A percentile compares a stretch with the other conserved stretches of the same genome.
These are phyloP conservation scores for Acanthamoeba healyi DNA, from an alignment of 208 protist species.

Conservation along the genomic window DNA sequence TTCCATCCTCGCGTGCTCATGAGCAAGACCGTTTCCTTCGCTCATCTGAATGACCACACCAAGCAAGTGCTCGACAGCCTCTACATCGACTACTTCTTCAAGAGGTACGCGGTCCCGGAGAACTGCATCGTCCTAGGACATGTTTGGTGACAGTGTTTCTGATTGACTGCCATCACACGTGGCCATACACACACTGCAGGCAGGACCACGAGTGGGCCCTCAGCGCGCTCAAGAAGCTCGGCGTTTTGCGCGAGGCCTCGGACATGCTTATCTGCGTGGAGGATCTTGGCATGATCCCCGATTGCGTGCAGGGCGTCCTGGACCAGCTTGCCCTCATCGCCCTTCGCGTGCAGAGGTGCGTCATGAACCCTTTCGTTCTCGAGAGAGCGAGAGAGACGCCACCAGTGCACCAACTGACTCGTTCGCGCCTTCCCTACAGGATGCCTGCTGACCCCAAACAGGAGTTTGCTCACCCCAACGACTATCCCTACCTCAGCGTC, in stretches of 20 bases:
- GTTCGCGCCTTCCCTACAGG: constrained; percentile 14
- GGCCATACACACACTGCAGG: too few relatives aligned
- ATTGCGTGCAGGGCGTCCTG: constrained; percentile 86
- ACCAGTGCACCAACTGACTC: too few relatives aligned
- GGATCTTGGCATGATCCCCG: constrained; percentile 90
- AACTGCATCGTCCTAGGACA: background rate
- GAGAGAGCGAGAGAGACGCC: too few relatives aligned
- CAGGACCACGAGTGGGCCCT: constrained; percentile 69
- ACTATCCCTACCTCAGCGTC: constrained; percentile 82
- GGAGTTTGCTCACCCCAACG: constrained; percentile 78
- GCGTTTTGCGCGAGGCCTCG: constrained; percentile 64
- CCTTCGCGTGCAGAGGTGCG: constrained; percentile 88
- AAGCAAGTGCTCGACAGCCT: constrained; percentile 81
- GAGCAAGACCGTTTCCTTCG: constrained; percentile 82
- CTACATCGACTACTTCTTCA: constrained; percentile 87
- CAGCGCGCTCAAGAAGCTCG: constrained; percentile 71
- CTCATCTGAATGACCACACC: constrained; percentile 73
- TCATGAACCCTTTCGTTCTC: background rate
- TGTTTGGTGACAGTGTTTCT: too few relatives aligned
- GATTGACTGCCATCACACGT: background rate
- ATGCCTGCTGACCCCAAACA: constrained; percentile 85
- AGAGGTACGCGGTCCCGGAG: constrained; percentile 71
- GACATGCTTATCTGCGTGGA: constrained; percentile 92
- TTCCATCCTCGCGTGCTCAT: constrained; percentile 87
- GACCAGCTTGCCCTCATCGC: constrained; percentile 86